phyloP scores from a whole-genome alignment of 2,329 filamentous ascomycete species.

The Neodidymelliopsis sp. region DNA sequence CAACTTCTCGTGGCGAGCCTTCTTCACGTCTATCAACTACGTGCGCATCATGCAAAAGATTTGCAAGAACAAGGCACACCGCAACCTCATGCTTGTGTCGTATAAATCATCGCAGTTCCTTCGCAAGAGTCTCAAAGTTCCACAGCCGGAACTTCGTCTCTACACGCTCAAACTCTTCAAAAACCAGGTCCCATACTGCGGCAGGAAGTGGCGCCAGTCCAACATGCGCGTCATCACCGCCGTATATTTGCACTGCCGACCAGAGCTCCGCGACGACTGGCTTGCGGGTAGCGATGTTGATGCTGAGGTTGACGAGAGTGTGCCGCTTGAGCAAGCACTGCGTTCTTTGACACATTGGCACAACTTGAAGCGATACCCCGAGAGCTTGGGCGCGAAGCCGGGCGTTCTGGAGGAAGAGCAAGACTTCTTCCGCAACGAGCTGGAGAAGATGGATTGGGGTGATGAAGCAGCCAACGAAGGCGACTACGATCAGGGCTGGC shows the following conservation, averaged over 20 bases:
- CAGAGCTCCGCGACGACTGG: constrained; percentile 95
- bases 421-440: constrained; percentile 58
- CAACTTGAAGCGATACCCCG: constrained; percentile 83
- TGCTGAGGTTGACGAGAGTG: constrained; percentile 88
- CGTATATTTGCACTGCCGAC: constrained; percentile 91
- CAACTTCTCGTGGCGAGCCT: constrained; percentile 90
- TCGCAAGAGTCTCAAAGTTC: constrained; percentile 88
- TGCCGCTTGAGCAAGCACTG: constrained; percentile 90
- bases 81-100: constrained; percentile 89
- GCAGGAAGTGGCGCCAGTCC: constrained; percentile 94
- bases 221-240: constrained; percentile 99
- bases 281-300: constrained; percentile 90
- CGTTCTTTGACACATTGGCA: constrained; percentile 93
- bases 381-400: constrained; percentile 68
- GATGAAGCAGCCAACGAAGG: constrained; percentile 37
- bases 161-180: constrained; percentile 99
- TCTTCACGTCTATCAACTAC: constrained; percentile 95
- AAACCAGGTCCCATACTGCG: constrained; percentile 96
- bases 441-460: constrained; percentile 59
- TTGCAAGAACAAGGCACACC: constrained; percentile 93
- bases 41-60: constrained; percentile 97
- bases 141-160: constrained; percentile 83
- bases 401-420: constrained; percentile 54
- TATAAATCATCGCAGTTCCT: constrained; percentile 95
- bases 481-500: constrained; percentile 31